Evolutionary conservation across 2,329 filamentous ascomycete genomes (phyloP), one percentile per base, ranked within the genome.

Genomic region (Bipolaris sorokiniana): DNA sequence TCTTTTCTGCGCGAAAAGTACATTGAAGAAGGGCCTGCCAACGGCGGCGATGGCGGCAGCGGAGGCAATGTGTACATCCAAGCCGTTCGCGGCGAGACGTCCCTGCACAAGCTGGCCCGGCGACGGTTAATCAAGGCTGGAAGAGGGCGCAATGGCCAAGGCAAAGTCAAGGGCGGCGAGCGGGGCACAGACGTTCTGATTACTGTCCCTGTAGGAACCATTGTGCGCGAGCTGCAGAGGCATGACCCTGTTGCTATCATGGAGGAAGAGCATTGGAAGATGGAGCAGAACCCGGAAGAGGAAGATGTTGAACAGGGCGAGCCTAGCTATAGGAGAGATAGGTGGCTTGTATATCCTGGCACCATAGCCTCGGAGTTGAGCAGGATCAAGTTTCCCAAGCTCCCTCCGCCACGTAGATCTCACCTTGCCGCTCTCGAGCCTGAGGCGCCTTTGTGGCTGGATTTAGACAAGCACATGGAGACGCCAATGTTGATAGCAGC

Each of bases 51-150:
- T 73, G 95, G 95, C 40, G 95, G 95, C 4, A 90, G 87, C 54
- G 95, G 95, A 60, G 95, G 95, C 37, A 96, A 90, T 68, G 83
- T 99, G 64, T 98, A 96, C 76, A 96, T 99, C 56, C 94, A 98
- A 78, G 93, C 95, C 7, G 87, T 96, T 1, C 88, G 90, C 52
- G 92, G 92, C 57, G 90, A 98, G 77, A 98, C 92, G 0, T 97
- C 92, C 51, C 79, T 99, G 59, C 93, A 98, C 79, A 98, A 97
- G 78, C 82, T 99, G 9, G 89, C 91, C 1, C 84, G 94, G 38
- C 83, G 89, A 65, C 87, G 91, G 1, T 85, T 92, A 53, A 77
- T 94, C 48, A 88, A 90, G 56, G 91, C 90, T 0, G 88, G 88
- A 1, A 82, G 87, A 64, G 91, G 91, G n/a, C 89, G 84, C 73